phyloP scores from a whole-genome alignment of 139 green algal species.

The Zygnema circumcarinatum region DNA sequence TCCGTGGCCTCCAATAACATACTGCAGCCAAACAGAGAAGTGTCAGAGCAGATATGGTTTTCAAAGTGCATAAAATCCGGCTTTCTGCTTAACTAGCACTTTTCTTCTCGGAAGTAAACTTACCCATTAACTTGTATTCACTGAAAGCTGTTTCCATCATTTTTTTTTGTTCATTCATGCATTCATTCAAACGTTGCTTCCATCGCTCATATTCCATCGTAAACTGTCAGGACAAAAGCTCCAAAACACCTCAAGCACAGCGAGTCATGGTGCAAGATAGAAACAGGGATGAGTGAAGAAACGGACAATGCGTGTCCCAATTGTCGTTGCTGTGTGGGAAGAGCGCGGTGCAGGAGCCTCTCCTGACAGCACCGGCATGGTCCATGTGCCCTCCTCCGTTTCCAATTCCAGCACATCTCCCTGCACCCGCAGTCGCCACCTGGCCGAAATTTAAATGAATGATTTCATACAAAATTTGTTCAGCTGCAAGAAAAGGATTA shows the following conservation, averaged over 20 bases:
- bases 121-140: too few species aligned
- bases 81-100: too few species aligned
- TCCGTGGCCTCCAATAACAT: slow-evolving; percentile 48
- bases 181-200: too few species aligned
- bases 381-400: slow-evolving; percentile 3
- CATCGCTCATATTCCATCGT: too few species aligned
- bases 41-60: too few species aligned
- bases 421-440: slow-evolving; percentile 11
- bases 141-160: too few species aligned
- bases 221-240: too few species aligned
- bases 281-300: slow-evolving; percentile 5
- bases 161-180: too few species aligned
- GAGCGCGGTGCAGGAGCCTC: slow-evolving; percentile 5
- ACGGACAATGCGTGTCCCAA: slow-evolving; percentile 5
- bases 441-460: slow-evolving; percentile 8
- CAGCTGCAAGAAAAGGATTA: too few species aligned
- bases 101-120: too few species aligned
- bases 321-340: slow-evolving; percentile 14
- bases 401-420: slow-evolving; percentile 38
- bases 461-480: background rate
- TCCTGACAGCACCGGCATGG: background rate
- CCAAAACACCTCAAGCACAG: too few species aligned
- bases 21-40: slow-evolving; percentile 38
- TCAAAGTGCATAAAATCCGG: too few species aligned
- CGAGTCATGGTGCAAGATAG: background rate